Evolutionary conservation across 2,329 filamentous ascomycete genomes (phyloP).

Genomic region (Dactylella cylindrospora): DNA sequence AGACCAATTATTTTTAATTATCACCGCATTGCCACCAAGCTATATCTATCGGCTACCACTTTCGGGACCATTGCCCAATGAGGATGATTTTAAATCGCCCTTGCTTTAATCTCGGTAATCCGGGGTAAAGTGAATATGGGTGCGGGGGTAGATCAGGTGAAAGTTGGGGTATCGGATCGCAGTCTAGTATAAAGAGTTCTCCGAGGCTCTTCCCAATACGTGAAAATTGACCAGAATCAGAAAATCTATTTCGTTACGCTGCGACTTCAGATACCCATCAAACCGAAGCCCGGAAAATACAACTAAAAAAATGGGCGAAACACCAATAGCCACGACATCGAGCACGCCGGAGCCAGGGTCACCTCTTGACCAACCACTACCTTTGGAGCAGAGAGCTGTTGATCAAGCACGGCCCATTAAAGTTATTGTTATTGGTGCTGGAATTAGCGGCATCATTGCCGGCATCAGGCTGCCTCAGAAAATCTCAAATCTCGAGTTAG

Average conservation of each 20-base stretch:
- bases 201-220: background rate
- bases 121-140: slow-evolving; percentile 9
- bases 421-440: slow-evolving; percentile 52
- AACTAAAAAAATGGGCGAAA: slow-evolving; percentile 18
- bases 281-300: too few relatives aligned
- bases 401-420: slow-evolving; percentile 49
- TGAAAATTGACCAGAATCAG: too few relatives aligned
- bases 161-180: slow-evolving; percentile 13
- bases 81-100: background rate
- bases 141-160: slow-evolving; percentile 9
- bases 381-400: slow-evolving; percentile 19
- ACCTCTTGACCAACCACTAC: background rate
- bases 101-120: background rate
- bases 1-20: background rate
- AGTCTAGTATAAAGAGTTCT: slow-evolving; percentile 8
- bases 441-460: slow-evolving; percentile 52
- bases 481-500: slow-evolving; percentile 50
- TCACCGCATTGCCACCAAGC: background rate
- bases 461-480: slow-evolving; percentile 52
- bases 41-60: slow-evolving; percentile 6
- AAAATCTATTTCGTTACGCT: too few relatives aligned
- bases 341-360: slow-evolving; percentile 23
- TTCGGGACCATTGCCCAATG: slow-evolving; percentile 16
- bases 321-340: slow-evolving; percentile 2
- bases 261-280: background rate